Evolutionary conservation across 2,329 filamentous ascomycete species (phyloP), one percentile per base, ranked within the genome.

Genomic region (Curvularia hawaiiensis): DNA sequence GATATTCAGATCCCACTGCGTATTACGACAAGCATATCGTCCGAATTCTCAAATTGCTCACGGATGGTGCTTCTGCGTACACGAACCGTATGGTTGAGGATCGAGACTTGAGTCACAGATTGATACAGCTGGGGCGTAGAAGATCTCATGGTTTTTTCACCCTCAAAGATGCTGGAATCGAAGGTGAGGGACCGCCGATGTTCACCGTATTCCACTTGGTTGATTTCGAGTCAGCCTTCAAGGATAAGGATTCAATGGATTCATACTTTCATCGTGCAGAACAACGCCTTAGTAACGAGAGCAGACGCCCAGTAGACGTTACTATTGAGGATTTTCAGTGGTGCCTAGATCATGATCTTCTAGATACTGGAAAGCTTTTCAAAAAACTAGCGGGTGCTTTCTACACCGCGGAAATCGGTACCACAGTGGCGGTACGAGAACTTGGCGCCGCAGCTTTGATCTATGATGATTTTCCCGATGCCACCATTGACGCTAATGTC

Each of bases 351-450:
- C 26, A 33, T 14, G 28, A 33, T 2, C 44, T 47, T 9, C 9
- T 47, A 9, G 2, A 22, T 14, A 10, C 28, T 22, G n/a, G 12
- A 2, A 6, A 5, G 4, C 4, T 31, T 20, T 20, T 20, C 1
- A 0, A 6, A 31, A 4, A 3, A 3, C 16, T 46, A 9, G 10
- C 3, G 3, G 0, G 1, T 1, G 3, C n/a, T 46, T 30, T 31
- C 10, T 6, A 28, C 9, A 8, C 12, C 28, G 6, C 10, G 10
- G 7, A 14, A 4, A 6, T 10, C 5, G n/a, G 14, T 20, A 3
- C 33, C 10, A 22, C 3, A 18, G 3, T 2, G 9, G 20, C 28
- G 12, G 11, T 47, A 31, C 5, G 28, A 22, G 28, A 11, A 4
- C 28, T 47, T 20, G n/a, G 9, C 6, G 11, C 6, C 7, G 44